Conservation (phyloP, 148 eudicot species). For the Amaranthus hypochondriacus region DNA sequence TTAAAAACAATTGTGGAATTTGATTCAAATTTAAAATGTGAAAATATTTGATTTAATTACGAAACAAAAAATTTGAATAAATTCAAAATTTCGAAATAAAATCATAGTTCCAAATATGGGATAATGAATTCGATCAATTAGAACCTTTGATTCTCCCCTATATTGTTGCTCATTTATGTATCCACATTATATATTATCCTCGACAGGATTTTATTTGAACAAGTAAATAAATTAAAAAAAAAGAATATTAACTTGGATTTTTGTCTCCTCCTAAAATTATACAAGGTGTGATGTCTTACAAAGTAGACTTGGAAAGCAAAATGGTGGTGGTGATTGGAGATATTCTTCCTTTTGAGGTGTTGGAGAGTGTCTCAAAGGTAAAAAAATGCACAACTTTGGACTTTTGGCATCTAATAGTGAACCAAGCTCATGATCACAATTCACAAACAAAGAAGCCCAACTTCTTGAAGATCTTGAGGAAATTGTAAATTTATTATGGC, state of each 20-base stretch:
- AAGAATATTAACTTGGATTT: neutral
- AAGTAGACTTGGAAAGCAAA: slow-evolving; percentile 80
- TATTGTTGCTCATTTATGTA: too few species aligned
- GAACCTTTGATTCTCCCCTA: too few species aligned
- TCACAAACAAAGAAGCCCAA: neutral
- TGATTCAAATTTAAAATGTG: too few species aligned
- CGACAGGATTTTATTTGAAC: too few species aligned
- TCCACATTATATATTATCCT: too few species aligned
- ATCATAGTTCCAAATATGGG: too few species aligned
- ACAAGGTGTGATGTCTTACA: slow-evolving; percentile 73
- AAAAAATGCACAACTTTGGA: slow-evolving; percentile 73
- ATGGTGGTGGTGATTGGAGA: slow-evolving; percentile 92
- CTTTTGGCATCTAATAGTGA: slow-evolving; percentile 22
- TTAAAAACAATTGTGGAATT: too few species aligned
- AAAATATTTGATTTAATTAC: too few species aligned
- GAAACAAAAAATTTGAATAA: too few species aligned
- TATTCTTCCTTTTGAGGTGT: slow-evolving; percentile 69
- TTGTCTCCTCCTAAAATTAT: neutral
- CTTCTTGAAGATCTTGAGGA: neutral
- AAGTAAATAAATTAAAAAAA: too few species aligned
- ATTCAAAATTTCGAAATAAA: too few species aligned
- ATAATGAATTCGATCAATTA: too few species aligned
- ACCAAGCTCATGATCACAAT: neutral
- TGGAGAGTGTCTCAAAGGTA: slow-evolving; percentile 80
- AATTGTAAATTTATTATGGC: neutral